phyloP scores from a whole-genome alignment of 371 early-diverging fungal species.

The Mucor circinelloides region DNA sequence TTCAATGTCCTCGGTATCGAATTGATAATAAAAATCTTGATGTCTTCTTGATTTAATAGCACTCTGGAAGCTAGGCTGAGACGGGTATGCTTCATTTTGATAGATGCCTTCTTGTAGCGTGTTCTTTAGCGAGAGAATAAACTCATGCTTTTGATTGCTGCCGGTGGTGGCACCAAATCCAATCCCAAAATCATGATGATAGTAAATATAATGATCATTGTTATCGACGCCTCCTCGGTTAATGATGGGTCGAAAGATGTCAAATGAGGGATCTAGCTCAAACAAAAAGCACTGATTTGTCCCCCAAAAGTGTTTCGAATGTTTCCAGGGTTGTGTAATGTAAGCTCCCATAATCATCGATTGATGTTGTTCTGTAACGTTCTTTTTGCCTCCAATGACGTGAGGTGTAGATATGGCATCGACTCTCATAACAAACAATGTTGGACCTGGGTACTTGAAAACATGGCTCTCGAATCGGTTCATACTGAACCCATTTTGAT shows the following conservation, averaged over 20 bases:
- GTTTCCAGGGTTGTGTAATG: constrained; percentile 62
- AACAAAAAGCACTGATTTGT: constrained; percentile 51
- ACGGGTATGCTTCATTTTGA: constrained; percentile 45
- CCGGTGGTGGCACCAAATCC: constrained; percentile 55
- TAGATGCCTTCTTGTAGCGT: constrained; percentile 53
- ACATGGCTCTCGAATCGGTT: constrained; percentile 65
- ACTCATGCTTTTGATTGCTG: neutral
- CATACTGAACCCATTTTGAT: constrained; percentile 67
- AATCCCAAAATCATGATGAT: constrained; percentile 58
- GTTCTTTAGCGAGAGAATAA: constrained; percentile 44
- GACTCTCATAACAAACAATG: constrained; percentile 51
- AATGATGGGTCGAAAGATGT: constrained; percentile 46
- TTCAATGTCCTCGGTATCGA: constrained; percentile 61
- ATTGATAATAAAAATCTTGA: constrained; percentile 20
- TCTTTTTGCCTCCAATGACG: neutral
- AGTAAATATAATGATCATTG: constrained; percentile 52
- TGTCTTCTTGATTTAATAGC: constrained; percentile 8
- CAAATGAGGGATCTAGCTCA: constrained; percentile 60
- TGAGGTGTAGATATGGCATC: constrained; percentile 14
- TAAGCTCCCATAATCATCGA: constrained; percentile 50
- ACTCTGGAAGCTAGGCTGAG: constrained; percentile 31
- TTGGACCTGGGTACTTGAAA: constrained; percentile 71
- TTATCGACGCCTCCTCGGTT: constrained; percentile 8
- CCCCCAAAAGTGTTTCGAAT: constrained; percentile 60
- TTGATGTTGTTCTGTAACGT: neutral